Evolutionary conservation across 805 yeast species (phyloP), one percentile per base, ranked within the genome.

Genomic region (Zygotorulaspora chibaensis): DNA sequence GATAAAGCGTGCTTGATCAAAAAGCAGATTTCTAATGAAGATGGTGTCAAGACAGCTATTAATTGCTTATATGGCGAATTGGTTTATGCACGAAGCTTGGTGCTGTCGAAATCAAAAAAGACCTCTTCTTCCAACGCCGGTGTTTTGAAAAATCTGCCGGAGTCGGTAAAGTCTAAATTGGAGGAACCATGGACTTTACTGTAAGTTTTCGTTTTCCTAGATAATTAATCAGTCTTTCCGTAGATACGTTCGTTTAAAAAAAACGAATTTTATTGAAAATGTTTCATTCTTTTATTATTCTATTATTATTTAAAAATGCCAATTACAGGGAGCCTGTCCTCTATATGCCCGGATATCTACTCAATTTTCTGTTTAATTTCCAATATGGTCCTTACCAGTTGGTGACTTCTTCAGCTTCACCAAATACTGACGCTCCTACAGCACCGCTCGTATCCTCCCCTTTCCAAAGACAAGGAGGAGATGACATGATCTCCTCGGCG

Each of bases 381-480:
- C 20, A n/a, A 13, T 33, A 13, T 35, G 12, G 25, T 27, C 35
- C 16, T 43, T 40, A 91, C 99, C 99, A 91, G 51, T 83, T 86
- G 26, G 98, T 88, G 40, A 93, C 90, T 61, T 86, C 90, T 61
- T 86, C 95, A 12, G 96, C 95, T 66, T 91, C 99, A 1, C 98
- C 97, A 63, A 91, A 90, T 10, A 89, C 83, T 36, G 85, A 77
- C 39, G 82, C 80, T 46, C 76, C 77, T 58, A 54, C 67, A 13
- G 62, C 67, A 16, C 69, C 73, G 16, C 70, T 72, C 8, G 73
- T 72, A 35, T 67, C 70, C 38, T 68, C 70, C 26, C 70, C 59
- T 70, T 71, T 62, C 81, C 72, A 56, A 68, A 57, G 37, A 61
- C 68, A 50, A 29, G 64, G 61, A 29, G 51, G 50, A 2, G 70